Base-by-base conservation (phyloP, 257 asterid species). In the Capsicum chinense region DNA sequence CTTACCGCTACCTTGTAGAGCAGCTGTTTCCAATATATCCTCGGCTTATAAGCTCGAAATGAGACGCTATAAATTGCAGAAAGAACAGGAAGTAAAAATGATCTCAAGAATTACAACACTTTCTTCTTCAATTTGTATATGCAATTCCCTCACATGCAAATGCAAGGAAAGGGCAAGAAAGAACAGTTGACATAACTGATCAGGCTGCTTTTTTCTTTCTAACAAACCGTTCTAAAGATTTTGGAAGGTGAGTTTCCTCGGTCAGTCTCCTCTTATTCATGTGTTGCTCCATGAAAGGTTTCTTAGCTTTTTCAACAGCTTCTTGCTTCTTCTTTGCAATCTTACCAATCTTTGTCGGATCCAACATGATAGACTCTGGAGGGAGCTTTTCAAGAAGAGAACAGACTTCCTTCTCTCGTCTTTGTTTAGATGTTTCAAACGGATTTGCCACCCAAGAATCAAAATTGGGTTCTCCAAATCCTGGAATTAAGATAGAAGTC, bases 361-460 rank as follows among this genome's bases (percentile, higher is more conserved):
- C 95, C 91, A 97, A 82, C 99, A 95, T 95, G 85, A 97, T 93
- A 2, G 99, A 91, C 92, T 95, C 99, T 0, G 99, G 98, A 2
- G 98, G 99, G 8, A 97, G 91, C 84, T 97, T 97, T 82, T 97
- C 99, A 16, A 97, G 98, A 84, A 97, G 98, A 21, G 94, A 82
- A 5, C 85, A 91, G 9, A 97, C 91, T 88, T 95, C 99, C 92
- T 91, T 93, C 91, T 97, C 98, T 37, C 90, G 87, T 73, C 99
- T 88, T 86, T 97, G 99, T 68, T 93, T 97, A 9, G 90, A 81
- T 35, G 99, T 95, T 85, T 97, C 98, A 63, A 86, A 94, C 0
- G 99, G 99, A 52, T 93, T 97, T 0, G 97, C 99, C 39, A 93
- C 98, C 95, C 95, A 94, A 4, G 94, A 52, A 68, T 97, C 99